Evolutionary conservation across 306 rosid species (phyloP).

Genomic region (Oemleria cerasiformis): DNA sequence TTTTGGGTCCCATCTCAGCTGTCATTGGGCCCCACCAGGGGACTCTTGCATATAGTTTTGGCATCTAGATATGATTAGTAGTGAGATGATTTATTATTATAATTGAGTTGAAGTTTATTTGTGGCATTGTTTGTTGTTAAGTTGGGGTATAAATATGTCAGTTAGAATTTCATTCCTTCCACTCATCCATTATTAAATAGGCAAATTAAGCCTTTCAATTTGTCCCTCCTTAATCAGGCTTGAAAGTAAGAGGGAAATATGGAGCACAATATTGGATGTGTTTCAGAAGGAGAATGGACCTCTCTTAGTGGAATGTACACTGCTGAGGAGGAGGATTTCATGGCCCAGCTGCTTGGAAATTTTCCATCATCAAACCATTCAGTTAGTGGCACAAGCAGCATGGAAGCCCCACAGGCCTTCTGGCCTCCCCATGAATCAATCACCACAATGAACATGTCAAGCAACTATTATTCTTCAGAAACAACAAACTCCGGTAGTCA

Average conservation of each 20-base stretch:
- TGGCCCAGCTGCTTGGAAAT: conserved; percentile 35
- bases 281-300: conserved; percentile 40
- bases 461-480: conserved; percentile 39
- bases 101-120: background rate
- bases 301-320: conserved; percentile 33
- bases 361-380: background rate
- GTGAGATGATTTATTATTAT: background rate
- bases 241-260: too few species aligned
- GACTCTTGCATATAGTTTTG: background rate
- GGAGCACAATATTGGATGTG: conserved; percentile 37
- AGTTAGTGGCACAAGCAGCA: conserved; percentile 23
- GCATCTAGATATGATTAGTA: conserved; percentile 1
- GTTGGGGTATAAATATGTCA: conserved; percentile 24
- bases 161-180: conserved; percentile 3
- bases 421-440: too few species aligned
- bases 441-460: too few species aligned
- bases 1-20: conserved; percentile 17
- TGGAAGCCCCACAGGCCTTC: conserved; percentile 32
- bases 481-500: conserved; percentile 19
- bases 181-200: background rate
- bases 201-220: too few species aligned
- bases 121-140: too few species aligned
- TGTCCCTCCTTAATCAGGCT: too few species aligned
- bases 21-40: conserved; percentile 5
- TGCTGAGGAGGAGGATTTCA: conserved; percentile 43